Base-by-base conservation (phyloP, 805 yeast species). In the Yueomyces sp. region DNA sequence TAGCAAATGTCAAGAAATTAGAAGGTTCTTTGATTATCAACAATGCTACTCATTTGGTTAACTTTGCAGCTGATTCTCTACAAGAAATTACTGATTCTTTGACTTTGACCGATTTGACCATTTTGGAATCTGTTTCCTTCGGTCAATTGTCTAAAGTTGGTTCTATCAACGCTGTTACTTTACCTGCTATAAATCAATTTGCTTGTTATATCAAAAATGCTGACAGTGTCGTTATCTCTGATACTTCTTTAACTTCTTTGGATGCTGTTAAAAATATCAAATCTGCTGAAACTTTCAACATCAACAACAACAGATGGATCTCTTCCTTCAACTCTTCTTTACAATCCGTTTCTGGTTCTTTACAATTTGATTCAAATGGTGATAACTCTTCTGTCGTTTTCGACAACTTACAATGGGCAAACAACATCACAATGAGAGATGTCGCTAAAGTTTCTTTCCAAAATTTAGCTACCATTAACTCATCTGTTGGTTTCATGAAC, bases 291-390 rank as follows among this genome's bases (percentile, higher is more conserved):
- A 75, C 73, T 42, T 80, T 81, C 69, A 72, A 90, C 72, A 76
- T 92, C 59, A 88, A 87, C 87, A 92, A 92, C 82, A 92, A 92
- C 79, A 69, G 65, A 53, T 75, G 80, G 63, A 76, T 92, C 65
- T 76, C 72, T 54, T 65, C 85, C 47, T 75, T 83, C 55, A 74
- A 81, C 62, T 79, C 90, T 43, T 77, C 76, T 50, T 74, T 90
- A 62, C 66, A 78, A 65, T 67, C 82, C 47, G 92, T 87, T 50
- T 75, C 90, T 49, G 76, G 76, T 62, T 63, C 79, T 49, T 73
- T 92, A 57, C 77, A 81, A 56, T 79, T 92, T 62, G 78, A 95
- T 51, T 83, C 74, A 73, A 92, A 92, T 73, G 83, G 95, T 62
- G 79, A 79, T 49, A 69, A 74, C 47, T 86, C 84, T 48, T 78